Conservation (phyloP, 73 alveolate species). For the Urostyla sp. region DNA sequence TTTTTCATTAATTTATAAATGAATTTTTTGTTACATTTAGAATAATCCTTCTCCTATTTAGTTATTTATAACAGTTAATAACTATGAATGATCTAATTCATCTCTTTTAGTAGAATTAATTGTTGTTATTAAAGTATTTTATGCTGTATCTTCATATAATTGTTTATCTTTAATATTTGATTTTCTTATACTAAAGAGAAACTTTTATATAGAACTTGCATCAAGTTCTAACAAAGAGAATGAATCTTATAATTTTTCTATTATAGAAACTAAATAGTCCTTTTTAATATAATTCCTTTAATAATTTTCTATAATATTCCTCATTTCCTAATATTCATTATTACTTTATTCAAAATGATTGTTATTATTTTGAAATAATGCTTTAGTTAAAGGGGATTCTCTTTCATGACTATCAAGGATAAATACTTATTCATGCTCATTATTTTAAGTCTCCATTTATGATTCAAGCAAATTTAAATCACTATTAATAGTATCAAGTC, state of each 20-base stretch:
- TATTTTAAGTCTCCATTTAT: no score
- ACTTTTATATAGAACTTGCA: slow-evolving; percentile 7
- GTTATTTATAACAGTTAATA: slow-evolving; percentile 8
- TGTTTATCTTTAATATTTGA: background rate
- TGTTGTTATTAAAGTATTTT: background rate
- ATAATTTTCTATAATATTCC: background rate
- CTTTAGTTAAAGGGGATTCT: slow-evolving; percentile 8
- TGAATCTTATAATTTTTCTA: background rate
- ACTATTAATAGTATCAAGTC: no score
- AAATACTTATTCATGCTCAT: no score
- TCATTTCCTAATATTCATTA: background rate
- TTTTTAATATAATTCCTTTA: slow-evolving; percentile 7
- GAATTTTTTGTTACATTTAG: no score
- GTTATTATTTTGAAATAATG: background rate
- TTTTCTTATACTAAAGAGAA: background rate
- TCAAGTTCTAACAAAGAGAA: slow-evolving; percentile 15
- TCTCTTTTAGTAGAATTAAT: background rate
- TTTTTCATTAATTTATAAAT: no score
- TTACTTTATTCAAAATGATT: background rate
- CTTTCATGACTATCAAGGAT: no score
- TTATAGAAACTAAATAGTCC: background rate
- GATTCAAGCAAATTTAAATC: no score
- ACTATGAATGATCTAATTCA: background rate
- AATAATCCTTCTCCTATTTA: background rate
- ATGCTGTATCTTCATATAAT: background rate